phyloP scores from a whole-genome alignment of 2,329 filamentous ascomycete species.

The Neocatenulostroma microsporum region DNA sequence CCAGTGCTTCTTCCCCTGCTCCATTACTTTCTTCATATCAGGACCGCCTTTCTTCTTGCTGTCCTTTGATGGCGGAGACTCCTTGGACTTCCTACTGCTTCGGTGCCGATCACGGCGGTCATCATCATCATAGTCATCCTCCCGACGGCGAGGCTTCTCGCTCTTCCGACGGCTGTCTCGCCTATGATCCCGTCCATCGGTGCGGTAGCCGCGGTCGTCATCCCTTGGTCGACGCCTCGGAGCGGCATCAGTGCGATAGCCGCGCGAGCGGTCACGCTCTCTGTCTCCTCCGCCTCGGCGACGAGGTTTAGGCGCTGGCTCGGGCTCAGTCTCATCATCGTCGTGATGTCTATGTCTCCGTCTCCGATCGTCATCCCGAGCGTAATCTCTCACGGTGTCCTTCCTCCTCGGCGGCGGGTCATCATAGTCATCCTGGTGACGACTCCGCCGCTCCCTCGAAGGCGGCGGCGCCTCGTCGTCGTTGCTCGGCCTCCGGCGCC shows the following conservation, averaged over 20 bases:
- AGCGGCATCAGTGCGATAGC: slow-evolving; percentile 24
- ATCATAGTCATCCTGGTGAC: slow-evolving; percentile 6
- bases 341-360: slow-evolving; percentile 3
- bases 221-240: slow-evolving; percentile 18
- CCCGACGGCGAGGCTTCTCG: slow-evolving; percentile 8
- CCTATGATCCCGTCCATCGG: slow-evolving; percentile 21
- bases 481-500: not conserved
- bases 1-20: slow-evolving; percentile 27
- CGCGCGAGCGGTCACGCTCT: slow-evolving; percentile 15
- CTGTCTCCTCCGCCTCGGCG: slow-evolving; percentile 7
- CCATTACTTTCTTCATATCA: slow-evolving; percentile 18
- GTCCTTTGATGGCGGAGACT: slow-evolving; percentile 7
- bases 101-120: slow-evolving; percentile 16
- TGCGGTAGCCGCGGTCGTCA: slow-evolving; percentile 25
- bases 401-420: slow-evolving; percentile 7
- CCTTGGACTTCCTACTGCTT: slow-evolving; percentile 1
- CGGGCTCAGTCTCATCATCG: slow-evolving; percentile 11
- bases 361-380: slow-evolving; percentile 6
- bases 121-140: slow-evolving; percentile 14
- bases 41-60: slow-evolving; percentile 11
- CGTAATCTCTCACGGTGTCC: slow-evolving; percentile 10
- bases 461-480: too few species aligned
- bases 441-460: too few species aligned
- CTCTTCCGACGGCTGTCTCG: too few species aligned
- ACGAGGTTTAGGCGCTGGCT: slow-evolving; percentile 1